phyloP scores from a whole-genome alignment of 2,329 filamentous ascomycete genomes.

The Alternaria sp. region DNA sequence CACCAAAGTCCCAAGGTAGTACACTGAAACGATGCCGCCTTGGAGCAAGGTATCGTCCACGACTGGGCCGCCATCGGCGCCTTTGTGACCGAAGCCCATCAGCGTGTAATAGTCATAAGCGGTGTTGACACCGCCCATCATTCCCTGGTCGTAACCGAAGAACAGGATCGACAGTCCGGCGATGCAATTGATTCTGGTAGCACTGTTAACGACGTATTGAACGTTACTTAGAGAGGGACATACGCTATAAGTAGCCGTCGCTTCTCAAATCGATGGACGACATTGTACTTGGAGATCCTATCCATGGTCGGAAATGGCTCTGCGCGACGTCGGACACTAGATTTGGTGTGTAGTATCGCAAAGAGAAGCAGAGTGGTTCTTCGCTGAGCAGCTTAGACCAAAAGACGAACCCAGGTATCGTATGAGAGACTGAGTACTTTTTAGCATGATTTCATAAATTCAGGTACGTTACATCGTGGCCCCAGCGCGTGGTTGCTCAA shows the following conservation, averaged over 20 bases:
- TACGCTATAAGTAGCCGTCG: conserved; percentile 39
- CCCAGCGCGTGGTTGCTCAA: background rate
- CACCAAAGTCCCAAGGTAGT: conserved; percentile 43
- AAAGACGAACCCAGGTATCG: background rate
- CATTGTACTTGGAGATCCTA: conserved; percentile 37
- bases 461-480: conserved; percentile 4
- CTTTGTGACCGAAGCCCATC: conserved; percentile 45
- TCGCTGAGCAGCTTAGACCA: background rate
- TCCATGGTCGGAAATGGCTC: conserved; percentile 27
- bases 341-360: background rate
- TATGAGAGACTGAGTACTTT: background rate
- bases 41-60: conserved; percentile 41
- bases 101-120: conserved; percentile 43
- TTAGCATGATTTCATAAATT: background rate
- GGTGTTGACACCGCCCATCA: conserved; percentile 49
- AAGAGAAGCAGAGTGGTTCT: background rate
- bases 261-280: conserved; percentile 41
- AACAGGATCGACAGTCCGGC: conserved; percentile 45
- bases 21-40: conserved; percentile 47
- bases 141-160: conserved; percentile 48
- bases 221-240: background rate
- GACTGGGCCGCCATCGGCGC: conserved; percentile 33
- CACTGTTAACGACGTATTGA: background rate
- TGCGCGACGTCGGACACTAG: background rate
- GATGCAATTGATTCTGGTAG: conserved; percentile 38